A percentile compares a stretch with the other conserved stretches of the same genome.
Conservation (phyloP, 345 rosid species). For the Orychophragmus violaceus region DNA sequence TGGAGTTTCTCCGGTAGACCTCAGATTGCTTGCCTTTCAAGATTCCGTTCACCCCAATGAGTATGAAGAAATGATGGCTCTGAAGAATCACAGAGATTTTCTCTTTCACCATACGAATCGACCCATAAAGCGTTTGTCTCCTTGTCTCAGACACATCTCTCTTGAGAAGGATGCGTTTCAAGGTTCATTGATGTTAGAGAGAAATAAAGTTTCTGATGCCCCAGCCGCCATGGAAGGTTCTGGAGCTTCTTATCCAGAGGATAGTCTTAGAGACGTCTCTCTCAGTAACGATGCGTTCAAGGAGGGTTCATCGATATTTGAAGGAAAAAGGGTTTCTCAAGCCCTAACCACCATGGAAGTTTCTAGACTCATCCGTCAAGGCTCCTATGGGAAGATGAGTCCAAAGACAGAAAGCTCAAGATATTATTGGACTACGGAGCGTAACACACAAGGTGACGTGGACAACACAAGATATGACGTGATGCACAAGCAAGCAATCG, state of each 20-base stretch:
- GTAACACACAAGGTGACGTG: no score
- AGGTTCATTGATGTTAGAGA: constrained; percentile 24
- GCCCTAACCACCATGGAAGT: constrained; percentile 24
- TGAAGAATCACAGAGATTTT: constrained; percentile 27
- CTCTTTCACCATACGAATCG: constrained; percentile 28
- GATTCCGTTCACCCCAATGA: constrained; percentile 24
- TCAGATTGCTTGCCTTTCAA: constrained; percentile 26
- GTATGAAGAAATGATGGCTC: constrained; percentile 26
- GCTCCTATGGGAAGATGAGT: not conserved
- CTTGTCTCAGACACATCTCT: not conserved
- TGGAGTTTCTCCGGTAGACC: constrained; percentile 11
- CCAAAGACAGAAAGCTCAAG: no score
- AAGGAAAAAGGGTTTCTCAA: constrained; percentile 25
- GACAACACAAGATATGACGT: no score
- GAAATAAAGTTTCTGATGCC: constrained; percentile 23
- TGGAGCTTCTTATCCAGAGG: constrained; percentile 9
- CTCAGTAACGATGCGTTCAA: not conserved
- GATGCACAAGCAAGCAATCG: no score
- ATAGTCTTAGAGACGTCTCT: not conserved
- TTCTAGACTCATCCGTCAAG: constrained; percentile 23
- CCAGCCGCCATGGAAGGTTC: constrained; percentile 23
- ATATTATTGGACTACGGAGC: no score
- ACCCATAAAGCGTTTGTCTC: constrained; percentile 14
- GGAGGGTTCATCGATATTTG: not conserved
- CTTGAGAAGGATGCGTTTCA: not conserved